Conservation (phyloP, 2,329 filamentous ascomycete genomes). For the Xylaria sp. region DNA sequence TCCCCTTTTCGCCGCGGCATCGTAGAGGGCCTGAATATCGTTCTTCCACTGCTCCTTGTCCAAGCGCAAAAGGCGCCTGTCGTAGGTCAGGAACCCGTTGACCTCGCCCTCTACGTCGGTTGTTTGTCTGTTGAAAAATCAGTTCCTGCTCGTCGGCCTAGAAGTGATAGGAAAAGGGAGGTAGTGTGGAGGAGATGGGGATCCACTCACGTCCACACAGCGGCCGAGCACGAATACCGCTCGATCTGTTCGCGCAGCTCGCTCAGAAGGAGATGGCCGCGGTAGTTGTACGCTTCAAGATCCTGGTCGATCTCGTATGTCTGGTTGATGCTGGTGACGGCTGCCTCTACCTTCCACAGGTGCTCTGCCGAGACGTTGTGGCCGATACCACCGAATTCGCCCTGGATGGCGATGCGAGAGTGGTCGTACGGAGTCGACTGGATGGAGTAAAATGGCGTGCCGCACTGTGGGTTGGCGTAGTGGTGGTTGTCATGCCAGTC, state of each 20-base stretch:
- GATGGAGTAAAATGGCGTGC: constrained; percentile 67
- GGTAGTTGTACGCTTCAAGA: constrained; percentile 67
- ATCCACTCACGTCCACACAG: constrained; percentile 62
- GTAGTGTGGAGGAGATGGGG: neutral
- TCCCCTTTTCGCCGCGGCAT: constrained; percentile 47
- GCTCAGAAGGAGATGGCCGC: constrained; percentile 60
- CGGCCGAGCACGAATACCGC: constrained; percentile 65
- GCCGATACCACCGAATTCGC: constrained; percentile 72
- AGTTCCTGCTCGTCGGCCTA: constrained; percentile 1
- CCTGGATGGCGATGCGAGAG: constrained; percentile 66
- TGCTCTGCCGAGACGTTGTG: constrained; percentile 65
- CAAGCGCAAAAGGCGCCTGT: constrained; percentile 62
- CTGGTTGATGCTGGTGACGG: constrained; percentile 63
- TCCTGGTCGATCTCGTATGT: constrained; percentile 68
- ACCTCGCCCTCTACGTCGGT: constrained; percentile 76
- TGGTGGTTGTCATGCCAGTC: constrained; percentile 73
- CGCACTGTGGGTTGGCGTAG: constrained; percentile 72
- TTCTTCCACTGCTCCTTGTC: constrained; percentile 60
- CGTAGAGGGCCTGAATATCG: constrained; percentile 63
- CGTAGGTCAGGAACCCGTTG: constrained; percentile 71
- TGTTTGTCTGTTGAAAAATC: constrained; percentile 53
- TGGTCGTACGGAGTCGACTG: constrained; percentile 59
- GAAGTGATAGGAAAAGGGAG: too few relatives aligned
- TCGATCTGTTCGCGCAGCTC: constrained; percentile 66
- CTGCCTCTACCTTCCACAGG: constrained; percentile 65